Evolutionary conservation across 768 basidiomycete genomes (phyloP), one percentile per base, ranked within the genome.

Genomic region (Mycena polygramma): DNA sequence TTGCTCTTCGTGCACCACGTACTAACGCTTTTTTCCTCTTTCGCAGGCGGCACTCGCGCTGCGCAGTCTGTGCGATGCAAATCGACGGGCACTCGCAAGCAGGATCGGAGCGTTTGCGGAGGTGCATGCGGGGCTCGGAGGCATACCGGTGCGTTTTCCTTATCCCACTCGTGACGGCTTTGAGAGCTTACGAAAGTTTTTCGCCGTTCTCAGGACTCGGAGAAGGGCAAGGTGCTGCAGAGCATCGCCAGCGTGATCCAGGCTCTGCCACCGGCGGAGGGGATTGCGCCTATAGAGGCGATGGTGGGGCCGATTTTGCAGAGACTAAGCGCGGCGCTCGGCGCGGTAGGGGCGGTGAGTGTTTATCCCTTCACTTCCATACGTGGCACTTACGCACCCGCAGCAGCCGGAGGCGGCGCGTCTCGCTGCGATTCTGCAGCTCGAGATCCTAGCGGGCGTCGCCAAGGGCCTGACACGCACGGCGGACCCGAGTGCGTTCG

Each of bases 211-310:
- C 73, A 94, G 91, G 93, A 94, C 74, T 89, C 91, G 24, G 96
- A 97, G 79, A 94, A 93, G 81, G 89, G 90, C 73, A 98, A 97
- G 80, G 94, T 98, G 1, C 83, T 98, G 53, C 94, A 98, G 77
- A 94, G 93, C 0, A 97, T 98, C 60, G 91, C 95, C 2, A 97
- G 96, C 71, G 95, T 98, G 4, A 93, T 98, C 39, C 94, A 98
- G 75, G 97, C 96, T 0, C 80, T 98, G 57, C 92, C 94, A 0
- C 91, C 94, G 0, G 83, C 83, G 49, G 92, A 95, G 51, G 93
- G 89, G 65, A 91, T 97, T 35, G 86, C 89, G 0, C 93, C 95
- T 0, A 86, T 97, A 26, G 89, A 92, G 88, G 91, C 90, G 0
- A 93, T 97, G 65, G 87, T 95, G 8, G 85, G 83, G 61, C 95